A percentile compares a stretch with the other conserved stretches of the same genome.
phyloP scores from a whole-genome alignment of 2,329 filamentous ascomycete species.

The Ophiostoma quercus region DNA sequence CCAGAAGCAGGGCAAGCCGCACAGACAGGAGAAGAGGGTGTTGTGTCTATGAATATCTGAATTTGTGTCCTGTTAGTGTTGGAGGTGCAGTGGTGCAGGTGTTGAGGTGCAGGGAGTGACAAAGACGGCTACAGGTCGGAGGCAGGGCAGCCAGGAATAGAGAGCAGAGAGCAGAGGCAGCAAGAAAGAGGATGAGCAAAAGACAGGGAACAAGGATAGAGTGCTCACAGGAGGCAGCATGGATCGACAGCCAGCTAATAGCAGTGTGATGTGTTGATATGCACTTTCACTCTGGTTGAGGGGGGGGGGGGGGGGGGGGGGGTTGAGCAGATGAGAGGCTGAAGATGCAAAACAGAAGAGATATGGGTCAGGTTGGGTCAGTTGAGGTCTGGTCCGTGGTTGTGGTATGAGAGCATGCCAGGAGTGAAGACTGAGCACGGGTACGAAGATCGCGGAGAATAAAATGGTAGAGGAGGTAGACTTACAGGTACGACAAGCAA shows the following conservation, averaged over 20 bases:
- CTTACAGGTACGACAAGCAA: background rate
- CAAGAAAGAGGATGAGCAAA: too few relatives aligned
- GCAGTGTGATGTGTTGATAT: too few relatives aligned
- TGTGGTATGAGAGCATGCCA: background rate
- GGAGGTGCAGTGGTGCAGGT: too few relatives aligned
- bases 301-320: too few relatives aligned
- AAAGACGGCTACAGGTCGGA: background rate
- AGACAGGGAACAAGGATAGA: too few relatives aligned
- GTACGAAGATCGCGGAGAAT: background rate
- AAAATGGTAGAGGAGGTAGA: background rate
- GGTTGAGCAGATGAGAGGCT: background rate
- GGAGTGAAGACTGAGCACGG: background rate
- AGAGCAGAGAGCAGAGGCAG: background rate
- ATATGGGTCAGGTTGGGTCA: too few relatives aligned
- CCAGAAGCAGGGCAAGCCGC: background rate
- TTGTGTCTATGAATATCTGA: slow-evolving; percentile 4
- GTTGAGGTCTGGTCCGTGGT: too few relatives aligned
- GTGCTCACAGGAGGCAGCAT: too few relatives aligned
- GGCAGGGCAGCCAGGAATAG: too few relatives aligned
- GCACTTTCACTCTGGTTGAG: too few relatives aligned
- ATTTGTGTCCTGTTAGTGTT: too few relatives aligned
- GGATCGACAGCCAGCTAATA: too few relatives aligned
- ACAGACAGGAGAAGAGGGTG: slow-evolving; percentile 2
- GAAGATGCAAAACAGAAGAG: background rate
- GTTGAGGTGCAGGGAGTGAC: background rate